Base-by-base conservation (phyloP, 2,329 filamentous ascomycete species). In the Xylariaceae sp. region DNA sequence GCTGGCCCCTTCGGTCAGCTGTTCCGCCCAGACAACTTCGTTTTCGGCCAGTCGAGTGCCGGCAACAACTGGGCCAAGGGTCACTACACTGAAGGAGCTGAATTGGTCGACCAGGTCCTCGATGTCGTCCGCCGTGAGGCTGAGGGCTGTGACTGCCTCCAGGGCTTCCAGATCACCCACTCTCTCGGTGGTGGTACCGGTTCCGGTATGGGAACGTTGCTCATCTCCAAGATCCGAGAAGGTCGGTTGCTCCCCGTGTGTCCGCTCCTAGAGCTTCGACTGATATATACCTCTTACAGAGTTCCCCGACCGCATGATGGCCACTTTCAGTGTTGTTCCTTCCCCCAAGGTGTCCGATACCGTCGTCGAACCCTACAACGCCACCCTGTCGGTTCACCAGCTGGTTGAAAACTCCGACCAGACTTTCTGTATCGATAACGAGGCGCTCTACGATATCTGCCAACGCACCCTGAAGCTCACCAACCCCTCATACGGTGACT, bases 11-110 rank as follows among this genome's bases (percentile, higher is more conserved):
- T 97, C 77, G 94, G 94, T 72, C 90, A 97, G 83, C 92, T 99
- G 70, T 97, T 99, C 92, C 92, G 94, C 68, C 94, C 94, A 76
- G 94, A 99, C 84, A 99, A 97, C 89, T 97, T 97, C 82, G 92
- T 97, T 76, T 97, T 97, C 79, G 94, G 94, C 73, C 94, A 97
- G 84, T 97, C 94, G 72, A 93, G 94, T 86, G 94, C 94, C 78
- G 94, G 94, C 82, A 99, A 99, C 91, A 97, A 97, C 88, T 99
- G 94, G 94, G 94, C 94, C 80, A 99, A 97, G 88, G 94, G 94
- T 82, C 94, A 99, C 79, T 99, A 99, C 87, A 99, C 94, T 68
- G 94, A 99, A 84, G 94, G 94, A 86, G 94, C 94, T 71, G 94
- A 99, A 83, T 87, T 97, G 66, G 94, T 99, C 70, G 94, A 99